A percentile compares a stretch with the other conserved stretches of the same genome.
Conservation (phyloP, 2,329 filamentous ascomycete species). For the Beauveria sp. region DNA sequence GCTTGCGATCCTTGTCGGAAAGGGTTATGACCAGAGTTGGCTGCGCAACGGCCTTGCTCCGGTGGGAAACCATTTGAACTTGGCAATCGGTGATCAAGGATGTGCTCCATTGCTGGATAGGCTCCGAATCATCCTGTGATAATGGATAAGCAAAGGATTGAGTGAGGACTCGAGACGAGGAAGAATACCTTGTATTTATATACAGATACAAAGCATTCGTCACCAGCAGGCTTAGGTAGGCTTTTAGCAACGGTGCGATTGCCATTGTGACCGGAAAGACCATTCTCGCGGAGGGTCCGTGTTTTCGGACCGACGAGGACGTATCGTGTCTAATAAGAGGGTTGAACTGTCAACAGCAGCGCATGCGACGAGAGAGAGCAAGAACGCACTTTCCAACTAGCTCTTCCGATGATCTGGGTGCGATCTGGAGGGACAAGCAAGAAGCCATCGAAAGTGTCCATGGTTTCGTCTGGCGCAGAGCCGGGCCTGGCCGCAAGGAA, state of each 20-base stretch:
- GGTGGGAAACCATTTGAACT: conserved; percentile 50
- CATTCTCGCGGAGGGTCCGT: conserved; percentile 23
- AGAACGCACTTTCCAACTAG: conserved; percentile 42
- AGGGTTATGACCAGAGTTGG: conserved; percentile 54
- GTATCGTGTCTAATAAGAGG: conserved; percentile 43
- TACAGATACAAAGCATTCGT: conserved; percentile 42
- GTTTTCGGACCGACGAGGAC: conserved; percentile 43
- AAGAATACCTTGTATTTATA: conserved; percentile 47
- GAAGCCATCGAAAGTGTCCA: conserved; percentile 37
- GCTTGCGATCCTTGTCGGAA: conserved; percentile 54
- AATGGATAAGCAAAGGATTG: conserved; percentile 13
- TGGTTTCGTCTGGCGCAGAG: conserved; percentile 13
- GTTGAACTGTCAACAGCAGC: neutral
- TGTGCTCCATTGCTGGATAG: conserved; percentile 45
- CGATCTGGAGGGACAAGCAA: conserved; percentile 44
- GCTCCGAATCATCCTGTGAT: conserved; percentile 44
- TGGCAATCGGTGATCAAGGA: conserved; percentile 48
- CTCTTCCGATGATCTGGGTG: conserved; percentile 41
- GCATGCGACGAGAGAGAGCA: neutral
- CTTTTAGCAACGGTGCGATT: conserved; percentile 30
- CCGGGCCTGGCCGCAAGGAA: conserved; percentile 1
- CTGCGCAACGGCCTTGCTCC: conserved; percentile 52
- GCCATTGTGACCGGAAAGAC: conserved; percentile 24
- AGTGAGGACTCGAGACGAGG: neutral
- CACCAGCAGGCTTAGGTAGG: conserved; percentile 25